Evolutionary conservation across 352 stramenopile species (phyloP).

Genomic region (Phytophthora tentaculata): DNA sequence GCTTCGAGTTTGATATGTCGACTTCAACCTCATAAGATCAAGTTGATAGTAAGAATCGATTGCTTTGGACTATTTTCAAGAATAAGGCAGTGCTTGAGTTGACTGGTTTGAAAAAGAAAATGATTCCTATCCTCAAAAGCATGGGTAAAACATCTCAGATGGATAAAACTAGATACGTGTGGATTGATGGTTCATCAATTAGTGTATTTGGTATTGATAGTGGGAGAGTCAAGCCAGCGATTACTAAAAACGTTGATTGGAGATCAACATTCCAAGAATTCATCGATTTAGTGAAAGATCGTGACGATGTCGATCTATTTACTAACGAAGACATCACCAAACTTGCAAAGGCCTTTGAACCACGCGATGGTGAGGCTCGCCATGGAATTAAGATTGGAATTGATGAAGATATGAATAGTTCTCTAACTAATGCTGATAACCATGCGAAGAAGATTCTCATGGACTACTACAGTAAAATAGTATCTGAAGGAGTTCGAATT

Average conservation of each 20-base stretch:
- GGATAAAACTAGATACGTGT: not conserved
- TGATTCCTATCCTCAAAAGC: not conserved
- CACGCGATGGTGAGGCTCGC: slow-evolving; percentile 12
- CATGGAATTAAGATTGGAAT: slow-evolving; percentile 22
- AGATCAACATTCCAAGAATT: slow-evolving; percentile 21
- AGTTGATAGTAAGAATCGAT: no score
- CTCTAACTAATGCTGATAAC: slow-evolving; percentile 27
- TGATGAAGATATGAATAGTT: slow-evolving; percentile 24
- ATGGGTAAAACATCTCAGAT: not conserved
- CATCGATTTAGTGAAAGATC: slow-evolving; percentile 22
- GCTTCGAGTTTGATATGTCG: no score
- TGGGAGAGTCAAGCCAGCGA: slow-evolving; percentile 10
- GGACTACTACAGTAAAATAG: slow-evolving; percentile 23
- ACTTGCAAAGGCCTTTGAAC: slow-evolving; percentile 12
- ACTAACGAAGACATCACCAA: not conserved
- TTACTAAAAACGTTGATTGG: slow-evolving; percentile 25
- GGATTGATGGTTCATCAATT: not conserved
- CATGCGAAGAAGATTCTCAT: slow-evolving; percentile 27
- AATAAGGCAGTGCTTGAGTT: not conserved
- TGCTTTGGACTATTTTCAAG: no score
- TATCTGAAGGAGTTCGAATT: slow-evolving; percentile 17
- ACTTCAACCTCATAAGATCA: no score
- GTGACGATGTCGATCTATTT: slow-evolving; percentile 7
- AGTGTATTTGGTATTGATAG: slow-evolving; percentile 20
- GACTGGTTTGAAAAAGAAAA: slow-evolving; percentile 1